Evolutionary conservation across 1,284 basidiomycete genomes (phyloP).

Genomic region (Austroboletus niveus): DNA sequence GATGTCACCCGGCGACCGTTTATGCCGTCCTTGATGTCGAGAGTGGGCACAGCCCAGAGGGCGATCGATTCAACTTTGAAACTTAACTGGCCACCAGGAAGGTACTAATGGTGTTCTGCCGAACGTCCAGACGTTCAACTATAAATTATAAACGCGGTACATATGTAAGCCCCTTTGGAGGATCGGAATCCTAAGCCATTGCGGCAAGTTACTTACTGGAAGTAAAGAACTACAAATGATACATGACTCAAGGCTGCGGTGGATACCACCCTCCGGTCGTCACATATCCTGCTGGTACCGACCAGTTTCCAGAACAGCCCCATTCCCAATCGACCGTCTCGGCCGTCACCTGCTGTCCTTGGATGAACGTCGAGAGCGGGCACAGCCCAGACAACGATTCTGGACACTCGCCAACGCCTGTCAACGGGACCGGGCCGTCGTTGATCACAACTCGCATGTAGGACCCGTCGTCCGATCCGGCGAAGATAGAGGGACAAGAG

Average conservation of each 20-base stretch:
- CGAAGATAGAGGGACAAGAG: conserved; percentile 19
- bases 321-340: conserved; percentile 71
- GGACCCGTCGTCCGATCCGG: conserved; percentile 23
- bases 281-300: conserved; percentile 59
- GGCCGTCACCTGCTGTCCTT: conserved; percentile 66
- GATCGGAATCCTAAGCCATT: too few species aligned
- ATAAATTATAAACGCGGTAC: too few species aligned
- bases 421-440: conserved; percentile 84
- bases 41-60: too few species aligned
- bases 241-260: not conserved
- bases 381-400: conserved; percentile 75
- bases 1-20: too few species aligned
- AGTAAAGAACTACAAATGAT: not conserved
- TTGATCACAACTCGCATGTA: conserved; percentile 83
- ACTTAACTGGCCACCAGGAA: too few species aligned
- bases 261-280: conserved; percentile 33
- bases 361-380: conserved; percentile 71
- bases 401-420: conserved; percentile 72
- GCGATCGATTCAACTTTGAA: too few species aligned
- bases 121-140: too few species aligned
- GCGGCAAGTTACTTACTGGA: too few species aligned
- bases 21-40: too few species aligned
- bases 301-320: conserved; percentile 76
- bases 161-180: too few species aligned
- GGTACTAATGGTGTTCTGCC: too few species aligned